Base-by-base conservation (phyloP, 345 rosid species). In the Diplotaxis tenuifolia region DNA sequence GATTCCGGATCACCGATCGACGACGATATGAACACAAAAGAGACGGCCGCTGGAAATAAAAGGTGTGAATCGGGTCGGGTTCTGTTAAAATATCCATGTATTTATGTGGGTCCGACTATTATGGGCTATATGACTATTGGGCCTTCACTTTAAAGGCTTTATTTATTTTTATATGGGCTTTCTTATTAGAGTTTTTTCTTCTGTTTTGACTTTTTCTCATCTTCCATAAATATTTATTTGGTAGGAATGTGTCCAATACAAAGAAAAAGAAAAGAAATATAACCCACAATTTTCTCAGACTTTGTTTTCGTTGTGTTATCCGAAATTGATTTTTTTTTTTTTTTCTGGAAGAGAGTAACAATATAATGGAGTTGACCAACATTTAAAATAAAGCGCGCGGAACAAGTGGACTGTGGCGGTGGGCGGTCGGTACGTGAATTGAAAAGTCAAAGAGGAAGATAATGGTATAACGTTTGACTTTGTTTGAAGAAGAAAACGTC, bases 401-500 rank as follows among this genome's bases (percentile, higher is more conserved):
- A 19, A 23, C 49, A 14, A 31, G 52, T 59, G 67, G 72, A 66
- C 72, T 21, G 67, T 66, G 78, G 53, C 53, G 53, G 53, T 38
- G 14, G 40, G 6, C 77, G 71, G 77, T 74, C 72, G 77, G 50
- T 58, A 7, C 67, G 16, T 67, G 61, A 58, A 9, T 59, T 59
- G 78, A 67, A 67, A 67, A 74, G 72, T 74, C 78, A 67, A 67
- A 66, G n/a, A 21, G 2, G 7, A 56, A 56, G 71, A 53, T 55
- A 27, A 42, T 62, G 68, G 69, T 9, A 4, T 34, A 54, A 57
- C 59, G 60, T 58, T 74, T 74, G 78, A 74, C 77, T 56, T 66
- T 36, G 64, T 56, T 66, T 36, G 64, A 73, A 73, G 34, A 73
- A 20, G 61, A 14, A 56, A 14, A 4, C 18, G 9, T 56, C 34